A percentile compares a stretch with the other conserved stretches of the same genome.
These are phyloP conservation scores for Teratosphaeria destructans DNA, from an alignment of 2,329 filamentous ascomycete genomes.

Conservation along the genomic window DNA sequence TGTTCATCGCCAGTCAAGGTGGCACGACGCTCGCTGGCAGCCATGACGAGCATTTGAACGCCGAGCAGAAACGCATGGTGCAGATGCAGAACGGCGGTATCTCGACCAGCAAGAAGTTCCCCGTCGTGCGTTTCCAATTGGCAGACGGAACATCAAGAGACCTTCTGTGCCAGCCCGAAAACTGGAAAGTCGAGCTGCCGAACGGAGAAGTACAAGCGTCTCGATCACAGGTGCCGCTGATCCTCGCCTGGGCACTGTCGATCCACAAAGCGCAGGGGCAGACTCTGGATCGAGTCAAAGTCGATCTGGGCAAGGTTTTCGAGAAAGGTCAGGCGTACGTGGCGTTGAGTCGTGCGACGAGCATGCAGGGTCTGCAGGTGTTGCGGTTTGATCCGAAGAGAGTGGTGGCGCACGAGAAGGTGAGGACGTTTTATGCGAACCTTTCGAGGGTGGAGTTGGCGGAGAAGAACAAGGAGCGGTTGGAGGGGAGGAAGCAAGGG, in stretches of 20 bases:
- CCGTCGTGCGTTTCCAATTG: slow-evolving; percentile 73
- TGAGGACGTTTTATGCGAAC: slow-evolving; percentile 75
- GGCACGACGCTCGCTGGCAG: slow-evolving; percentile 6
- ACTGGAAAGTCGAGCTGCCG: slow-evolving; percentile 96
- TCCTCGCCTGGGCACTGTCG: slow-evolving; percentile 90
- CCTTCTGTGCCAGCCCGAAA: slow-evolving; percentile 74
- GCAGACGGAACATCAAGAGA: slow-evolving; percentile 66
- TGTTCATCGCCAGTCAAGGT: slow-evolving; percentile 10
- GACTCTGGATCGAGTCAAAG: slow-evolving; percentile 85
- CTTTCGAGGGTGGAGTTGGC: slow-evolving; percentile 58
- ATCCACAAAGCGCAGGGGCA: slow-evolving; percentile 98
- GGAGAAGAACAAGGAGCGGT: slow-evolving; percentile 24
- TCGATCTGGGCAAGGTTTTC: slow-evolving; percentile 84
- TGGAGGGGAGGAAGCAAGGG: slow-evolving; percentile 12
- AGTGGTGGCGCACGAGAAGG: slow-evolving; percentile 86
- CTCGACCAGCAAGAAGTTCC: slow-evolving; percentile 53
- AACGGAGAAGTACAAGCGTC: slow-evolving; percentile 89
- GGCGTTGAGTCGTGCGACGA: slow-evolving; percentile 83
- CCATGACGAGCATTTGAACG: background rate
- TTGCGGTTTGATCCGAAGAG: slow-evolving; percentile 78
- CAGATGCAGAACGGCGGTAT: slow-evolving; percentile 25
- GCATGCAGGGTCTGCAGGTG: slow-evolving; percentile 77
- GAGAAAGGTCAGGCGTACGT: slow-evolving; percentile 98
- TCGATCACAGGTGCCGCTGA: slow-evolving; percentile 65
- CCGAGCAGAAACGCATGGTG: slow-evolving; percentile 2